Percentiles rank a stretch among this genome's conserved stretches.
Evolutionary conservation across 2,329 filamentous ascomycete genomes (phyloP).

Genomic region (Fusarium transvaalense): DNA sequence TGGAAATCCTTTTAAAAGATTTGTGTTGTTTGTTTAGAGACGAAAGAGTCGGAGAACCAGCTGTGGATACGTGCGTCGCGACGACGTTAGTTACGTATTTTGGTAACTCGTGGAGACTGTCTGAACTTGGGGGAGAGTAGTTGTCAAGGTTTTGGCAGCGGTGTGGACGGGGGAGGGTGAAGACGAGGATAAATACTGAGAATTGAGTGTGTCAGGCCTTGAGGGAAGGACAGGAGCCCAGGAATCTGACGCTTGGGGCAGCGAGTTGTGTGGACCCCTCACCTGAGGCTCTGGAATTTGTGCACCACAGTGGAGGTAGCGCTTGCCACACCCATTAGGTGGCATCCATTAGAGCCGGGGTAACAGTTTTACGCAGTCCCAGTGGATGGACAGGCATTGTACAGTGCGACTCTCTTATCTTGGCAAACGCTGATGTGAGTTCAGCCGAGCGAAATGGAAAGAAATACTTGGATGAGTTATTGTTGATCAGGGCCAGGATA

Average conservation of each 20-base stretch:
- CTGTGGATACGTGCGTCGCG: slow-evolving; percentile 8
- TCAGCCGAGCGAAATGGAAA: slow-evolving; percentile 12
- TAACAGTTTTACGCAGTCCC: background rate
- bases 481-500: slow-evolving; percentile 11
- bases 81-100: slow-evolving; percentile 18
- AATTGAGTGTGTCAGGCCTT: slow-evolving; percentile 8
- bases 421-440: slow-evolving; percentile 25
- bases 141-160: slow-evolving; percentile 38
- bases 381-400: background rate
- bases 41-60: background rate
- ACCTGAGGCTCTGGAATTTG: slow-evolving; percentile 44
- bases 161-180: slow-evolving; percentile 9
- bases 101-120: slow-evolving; percentile 21
- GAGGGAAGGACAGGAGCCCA: slow-evolving; percentile 24
- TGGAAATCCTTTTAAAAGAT: slow-evolving; percentile 18
- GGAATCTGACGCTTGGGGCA: slow-evolving; percentile 38
- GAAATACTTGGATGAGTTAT: background rate
- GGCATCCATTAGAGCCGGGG: slow-evolving; percentile 9
- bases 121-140: slow-evolving; percentile 7
- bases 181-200: slow-evolving; percentile 28
- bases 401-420: slow-evolving; percentile 32
- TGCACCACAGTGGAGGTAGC: slow-evolving; percentile 32
- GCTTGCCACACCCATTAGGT: slow-evolving; percentile 27
- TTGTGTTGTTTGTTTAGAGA: slow-evolving; percentile 14
- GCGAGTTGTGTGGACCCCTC: slow-evolving; percentile 37